Evolutionary conservation across 495 filamentous ascomycete species (phyloP).

Genomic region (Entonaema liquescens): DNA sequence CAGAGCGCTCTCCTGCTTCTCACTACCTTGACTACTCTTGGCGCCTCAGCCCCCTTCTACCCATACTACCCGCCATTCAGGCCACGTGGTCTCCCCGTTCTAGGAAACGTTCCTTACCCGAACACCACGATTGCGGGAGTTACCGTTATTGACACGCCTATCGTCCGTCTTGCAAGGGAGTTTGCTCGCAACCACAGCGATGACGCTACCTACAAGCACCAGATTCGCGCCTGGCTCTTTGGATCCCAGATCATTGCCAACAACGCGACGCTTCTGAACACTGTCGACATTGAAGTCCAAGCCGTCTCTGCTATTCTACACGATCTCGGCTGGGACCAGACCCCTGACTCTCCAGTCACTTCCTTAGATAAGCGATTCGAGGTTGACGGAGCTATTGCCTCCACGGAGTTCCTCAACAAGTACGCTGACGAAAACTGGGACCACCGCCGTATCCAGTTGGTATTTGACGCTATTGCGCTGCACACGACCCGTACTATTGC

Average conservation of each 20-base stretch:
- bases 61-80: neutral
- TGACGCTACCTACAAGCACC: constrained; percentile 53
- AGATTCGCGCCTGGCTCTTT: constrained; percentile 54
- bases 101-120: constrained; percentile 21
- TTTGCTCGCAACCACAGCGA: constrained; percentile 50
- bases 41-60: neutral
- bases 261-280: constrained; percentile 46
- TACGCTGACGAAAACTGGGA: constrained; percentile 47
- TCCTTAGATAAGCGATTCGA: constrained; percentile 53
- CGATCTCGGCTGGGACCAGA: constrained; percentile 62
- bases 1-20: constrained; percentile 27
- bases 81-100: constrained; percentile 11
- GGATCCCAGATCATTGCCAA: constrained; percentile 49
- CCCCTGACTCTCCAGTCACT: constrained; percentile 39
- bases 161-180: constrained; percentile 50
- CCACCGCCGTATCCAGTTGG: constrained; percentile 50
- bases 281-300: constrained; percentile 58
- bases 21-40: constrained; percentile 17
- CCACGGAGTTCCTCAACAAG: constrained; percentile 46
- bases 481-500: constrained; percentile 50
- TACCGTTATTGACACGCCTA: constrained; percentile 53
- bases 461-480: constrained; percentile 56
- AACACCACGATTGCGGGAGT: constrained; percentile 43
- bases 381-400: constrained; percentile 54
- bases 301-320: constrained; percentile 61